A percentile compares a stretch with the other conserved stretches of the same genome.
Evolutionary conservation across 768 basidiomycete genomes (phyloP).

Genomic region (Solioccasus polychromus): DNA sequence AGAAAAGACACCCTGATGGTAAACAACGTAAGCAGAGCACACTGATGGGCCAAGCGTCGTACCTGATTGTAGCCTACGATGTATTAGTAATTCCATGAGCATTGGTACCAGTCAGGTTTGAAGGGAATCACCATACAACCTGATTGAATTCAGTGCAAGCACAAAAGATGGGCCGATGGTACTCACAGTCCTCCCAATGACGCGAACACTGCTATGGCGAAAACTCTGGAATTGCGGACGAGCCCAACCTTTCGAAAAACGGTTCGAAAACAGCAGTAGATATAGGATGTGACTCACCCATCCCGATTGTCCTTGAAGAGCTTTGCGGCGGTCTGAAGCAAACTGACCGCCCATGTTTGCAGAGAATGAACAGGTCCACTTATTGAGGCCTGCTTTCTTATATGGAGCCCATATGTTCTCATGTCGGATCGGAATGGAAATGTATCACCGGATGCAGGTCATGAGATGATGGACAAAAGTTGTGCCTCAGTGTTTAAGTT

Average conservation of each 20-base stretch:
- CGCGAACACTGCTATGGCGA: slow-evolving; percentile 72
- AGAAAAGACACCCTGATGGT: slow-evolving; percentile 68
- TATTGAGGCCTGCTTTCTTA: no score
- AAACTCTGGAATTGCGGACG: slow-evolving; percentile 61
- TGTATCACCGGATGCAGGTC: no score
- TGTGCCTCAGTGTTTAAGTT: background rate
- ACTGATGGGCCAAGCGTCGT: slow-evolving; percentile 7
- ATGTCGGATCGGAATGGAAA: background rate
- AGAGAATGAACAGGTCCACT: no score
- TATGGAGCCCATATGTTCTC: no score
- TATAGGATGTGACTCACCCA: slow-evolving; percentile 43
- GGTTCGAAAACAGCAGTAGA: background rate
- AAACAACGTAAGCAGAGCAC: background rate
- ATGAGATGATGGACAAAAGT: no score
- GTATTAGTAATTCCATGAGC: slow-evolving; percentile 3
- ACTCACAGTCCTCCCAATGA: slow-evolving; percentile 74
- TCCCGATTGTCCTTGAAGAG: slow-evolving; percentile 63
- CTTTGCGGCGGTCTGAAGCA: slow-evolving; percentile 46
- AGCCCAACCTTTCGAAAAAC: slow-evolving; percentile 45
- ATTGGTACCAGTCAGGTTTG: background rate
- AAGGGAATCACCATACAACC: slow-evolving; percentile 54
- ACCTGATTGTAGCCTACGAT: slow-evolving; percentile 63
- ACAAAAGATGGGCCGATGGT: background rate
- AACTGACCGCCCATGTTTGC: slow-evolving; percentile 43
- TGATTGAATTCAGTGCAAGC: slow-evolving; percentile 26